Base-by-base conservation (phyloP, 129 eudicot species). In the Deinandra increscens region DNA sequence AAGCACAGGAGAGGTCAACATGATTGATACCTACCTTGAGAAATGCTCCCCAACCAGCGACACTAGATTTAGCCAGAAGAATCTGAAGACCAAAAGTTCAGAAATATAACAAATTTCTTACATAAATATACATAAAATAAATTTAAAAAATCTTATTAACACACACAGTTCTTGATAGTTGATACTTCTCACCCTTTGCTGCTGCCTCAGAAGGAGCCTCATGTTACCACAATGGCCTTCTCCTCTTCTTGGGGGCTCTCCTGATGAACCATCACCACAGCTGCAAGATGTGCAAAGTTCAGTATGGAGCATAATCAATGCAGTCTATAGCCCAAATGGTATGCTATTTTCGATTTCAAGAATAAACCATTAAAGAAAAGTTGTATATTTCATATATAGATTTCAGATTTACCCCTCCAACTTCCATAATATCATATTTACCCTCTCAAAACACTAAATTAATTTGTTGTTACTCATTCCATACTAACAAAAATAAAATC, bases 41-140 rank as follows among this genome's bases (percentile, higher is more conserved):
- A 80, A 94, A 94, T 48, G 99, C 99, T 78, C 99, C 99, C 99
- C 99, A 94, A 20, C 99, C 99, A 69, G 97, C 97, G 80, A 94
- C 92, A 80, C 79, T 84, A 14, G 99, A 94, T 80, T 83, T 90
- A 39, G 85, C 91, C 84, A 94, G 78, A 33, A 94, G 91, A 72
- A 94, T 82, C 99, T 94, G 73, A 63, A 58, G 44, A 45, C 17
- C 74, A 72, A 31, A 66, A 79, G n/a, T 17, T 20, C 56, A 39
- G 29, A 48, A 56, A 46, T n/a, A 15, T 65, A 59, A 64, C 54
- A 33, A 22, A 36, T 64, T 20, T 41, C 36, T 43, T 33, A 9
- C 3, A 74, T 22, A 65, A 7, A 55, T 4, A 31, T 20, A 18
- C 0, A 37, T n/a, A 54, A 33, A 60, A 33, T 23, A 11, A 2